Evolutionary conservation across 352 stramenopile species (phyloP).

Genomic region (Phytophthora tubulina): DNA sequence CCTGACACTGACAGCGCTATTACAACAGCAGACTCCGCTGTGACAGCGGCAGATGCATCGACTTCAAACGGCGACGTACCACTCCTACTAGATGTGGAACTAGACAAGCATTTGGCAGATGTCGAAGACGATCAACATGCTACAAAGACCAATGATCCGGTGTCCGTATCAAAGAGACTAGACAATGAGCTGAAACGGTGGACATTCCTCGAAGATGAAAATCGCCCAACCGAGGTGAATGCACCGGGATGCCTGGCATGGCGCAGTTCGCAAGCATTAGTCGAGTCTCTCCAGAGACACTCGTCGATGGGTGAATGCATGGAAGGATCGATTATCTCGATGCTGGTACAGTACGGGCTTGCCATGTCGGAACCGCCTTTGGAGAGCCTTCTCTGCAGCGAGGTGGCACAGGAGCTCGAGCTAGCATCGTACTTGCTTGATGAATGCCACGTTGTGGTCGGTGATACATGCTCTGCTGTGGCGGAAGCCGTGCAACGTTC

Average conservation of each 20-base stretch:
- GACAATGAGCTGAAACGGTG: constrained; percentile 40
- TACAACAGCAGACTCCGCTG: neutral
- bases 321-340: constrained; percentile 38
- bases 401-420: constrained; percentile 35
- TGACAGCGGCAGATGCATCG: neutral
- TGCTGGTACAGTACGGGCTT: constrained; percentile 47
- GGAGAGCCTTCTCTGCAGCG: constrained; percentile 35
- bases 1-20: neutral
- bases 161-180: constrained; percentile 31
- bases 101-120: neutral
- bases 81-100: constrained; percentile 1
- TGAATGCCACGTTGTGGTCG: constrained; percentile 30
- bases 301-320: constrained; percentile 34
- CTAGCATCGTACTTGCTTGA: constrained; percentile 30
- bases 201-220: constrained; percentile 38
- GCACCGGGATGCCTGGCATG: constrained; percentile 32
- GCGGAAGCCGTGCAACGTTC: constrained; percentile 25
- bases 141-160: constrained; percentile 10
- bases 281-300: constrained; percentile 18
- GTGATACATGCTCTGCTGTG: constrained; percentile 29
- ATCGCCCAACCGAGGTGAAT: constrained; percentile 25
- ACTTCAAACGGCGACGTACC: neutral
- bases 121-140: constrained; percentile 7
- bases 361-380: constrained; percentile 25
- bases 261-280: constrained; percentile 24